phyloP scores from a whole-genome alignment of 2,329 filamentous ascomycete genomes.

The Emergomyces africanus region DNA sequence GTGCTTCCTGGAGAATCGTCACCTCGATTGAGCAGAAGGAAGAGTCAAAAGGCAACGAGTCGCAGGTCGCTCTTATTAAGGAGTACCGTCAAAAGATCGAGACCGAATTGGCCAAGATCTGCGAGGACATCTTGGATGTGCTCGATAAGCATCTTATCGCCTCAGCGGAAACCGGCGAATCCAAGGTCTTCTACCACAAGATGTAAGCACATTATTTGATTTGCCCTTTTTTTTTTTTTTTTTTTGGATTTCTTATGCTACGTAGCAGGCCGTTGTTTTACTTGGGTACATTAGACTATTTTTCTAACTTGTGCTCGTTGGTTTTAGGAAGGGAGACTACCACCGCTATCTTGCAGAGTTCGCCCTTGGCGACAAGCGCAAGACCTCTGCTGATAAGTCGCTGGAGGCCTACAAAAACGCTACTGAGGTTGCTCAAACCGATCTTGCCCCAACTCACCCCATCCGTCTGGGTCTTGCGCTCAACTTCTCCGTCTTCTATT shows the following conservation, averaged over 20 bases:
- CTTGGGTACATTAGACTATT: conserved; percentile 9
- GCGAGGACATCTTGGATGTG: conserved; percentile 91
- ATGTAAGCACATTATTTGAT: conserved; percentile 50
- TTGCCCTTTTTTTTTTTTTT: conserved; percentile 7
- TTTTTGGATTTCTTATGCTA: not conserved
- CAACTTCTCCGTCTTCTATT: conserved; percentile 99
- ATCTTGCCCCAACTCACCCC: conserved; percentile 82
- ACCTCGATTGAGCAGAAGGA: conserved; percentile 99
- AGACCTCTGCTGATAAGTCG: conserved; percentile 84
- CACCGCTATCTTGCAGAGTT: conserved; percentile 98
- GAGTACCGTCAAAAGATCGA: conserved; percentile 99
- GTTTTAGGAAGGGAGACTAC: conserved; percentile 91
- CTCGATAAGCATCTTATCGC: conserved; percentile 90
- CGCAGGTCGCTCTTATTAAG: conserved; percentile 84
- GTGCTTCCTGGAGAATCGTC: conserved; percentile 96
- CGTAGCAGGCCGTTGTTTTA: not conserved
- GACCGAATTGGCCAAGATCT: conserved; percentile 91
- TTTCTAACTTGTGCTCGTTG: conserved; percentile 30
- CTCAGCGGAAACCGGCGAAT: conserved; percentile 88
- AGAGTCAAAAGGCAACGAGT: conserved; percentile 94
- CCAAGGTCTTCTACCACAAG: conserved; percentile 99
- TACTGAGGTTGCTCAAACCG: conserved; percentile 79
- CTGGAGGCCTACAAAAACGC: conserved; percentile 95
- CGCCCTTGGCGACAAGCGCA: conserved; percentile 85
- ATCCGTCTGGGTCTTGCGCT: conserved; percentile 85